Evolutionary conservation across 208 protist genomes (phyloP).

Genomic region (Endotrypanum monterogeii): DNA sequence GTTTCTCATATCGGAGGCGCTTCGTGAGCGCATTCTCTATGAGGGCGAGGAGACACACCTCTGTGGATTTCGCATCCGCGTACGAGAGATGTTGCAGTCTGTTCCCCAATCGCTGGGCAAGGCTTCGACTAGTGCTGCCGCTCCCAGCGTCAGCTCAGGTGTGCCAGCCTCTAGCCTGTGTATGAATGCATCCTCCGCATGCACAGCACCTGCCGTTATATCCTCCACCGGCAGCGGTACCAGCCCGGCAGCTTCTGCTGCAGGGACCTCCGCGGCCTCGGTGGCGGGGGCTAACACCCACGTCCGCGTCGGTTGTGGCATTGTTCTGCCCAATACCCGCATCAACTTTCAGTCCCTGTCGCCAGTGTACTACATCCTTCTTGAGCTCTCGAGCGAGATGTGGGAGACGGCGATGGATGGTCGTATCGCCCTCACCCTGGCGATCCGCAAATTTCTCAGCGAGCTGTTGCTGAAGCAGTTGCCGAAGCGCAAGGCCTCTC

Average conservation of each 20-base stretch:
- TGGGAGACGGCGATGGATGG: slow-evolving; percentile 84
- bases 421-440: slow-evolving; percentile 65
- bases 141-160: not conserved
- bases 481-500: slow-evolving; percentile 64
- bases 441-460: slow-evolving; percentile 75
- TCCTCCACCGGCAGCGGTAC: not conserved
- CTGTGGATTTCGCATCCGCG: slow-evolving; percentile 64
- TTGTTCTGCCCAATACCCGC: slow-evolving; percentile 63
- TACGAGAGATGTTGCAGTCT: slow-evolving; percentile 67
- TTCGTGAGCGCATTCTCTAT: slow-evolving; percentile 79
- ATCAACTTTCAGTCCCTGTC: slow-evolving; percentile 87
- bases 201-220: not conserved
- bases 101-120: not conserved
- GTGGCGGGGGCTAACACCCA: slow-evolving; percentile 1
- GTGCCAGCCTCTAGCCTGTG: not conserved
- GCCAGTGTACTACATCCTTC: slow-evolving; percentile 70
- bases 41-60: slow-evolving; percentile 73
- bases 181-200: not conserved
- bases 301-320: slow-evolving; percentile 58
- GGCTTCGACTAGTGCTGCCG: slow-evolving; percentile 16
- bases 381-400: slow-evolving; percentile 85
- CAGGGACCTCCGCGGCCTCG: not conserved
- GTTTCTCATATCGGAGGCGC: slow-evolving; percentile 69
- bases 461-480: slow-evolving; percentile 74
- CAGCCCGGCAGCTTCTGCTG: not conserved